Conservation (phyloP, 225 moss, liverwort and hornwort genomes). For the Lunularia cruciata region DNA sequence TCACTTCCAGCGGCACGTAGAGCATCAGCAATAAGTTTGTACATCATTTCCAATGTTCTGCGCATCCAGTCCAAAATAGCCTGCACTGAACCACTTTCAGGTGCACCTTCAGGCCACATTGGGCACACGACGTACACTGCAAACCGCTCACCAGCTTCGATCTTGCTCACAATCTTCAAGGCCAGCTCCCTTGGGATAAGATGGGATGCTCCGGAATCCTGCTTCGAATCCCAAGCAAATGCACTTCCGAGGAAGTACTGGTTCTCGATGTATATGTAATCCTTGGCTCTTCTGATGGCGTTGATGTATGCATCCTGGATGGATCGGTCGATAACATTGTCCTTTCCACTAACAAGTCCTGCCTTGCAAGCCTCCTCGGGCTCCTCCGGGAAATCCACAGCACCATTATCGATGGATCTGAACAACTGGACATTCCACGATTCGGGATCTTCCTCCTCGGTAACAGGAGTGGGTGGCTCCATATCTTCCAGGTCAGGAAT, state of each 20-base stretch:
- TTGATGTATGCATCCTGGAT: conserved; percentile 74
- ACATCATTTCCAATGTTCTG: conserved; percentile 75
- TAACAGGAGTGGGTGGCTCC: conserved; percentile 49
- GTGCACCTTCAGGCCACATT: conserved; percentile 74
- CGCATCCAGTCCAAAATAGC: conserved; percentile 62
- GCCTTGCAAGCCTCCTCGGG: conserved; percentile 49
- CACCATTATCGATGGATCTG: conserved; percentile 69
- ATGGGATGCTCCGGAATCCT: conserved; percentile 50
- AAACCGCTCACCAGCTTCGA: conserved; percentile 63
- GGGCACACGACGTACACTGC: conserved; percentile 58
- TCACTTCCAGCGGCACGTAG: conserved; percentile 39
- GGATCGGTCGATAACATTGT: conserved; percentile 62
- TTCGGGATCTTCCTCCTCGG: conserved; percentile 55
- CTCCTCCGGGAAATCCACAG: conserved; percentile 54
- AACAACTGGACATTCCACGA: conserved; percentile 71
- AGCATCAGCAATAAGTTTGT: conserved; percentile 53
- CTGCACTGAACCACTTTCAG: conserved; percentile 53
- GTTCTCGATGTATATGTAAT: conserved; percentile 73
- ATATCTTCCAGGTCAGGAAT: conserved; percentile 36
- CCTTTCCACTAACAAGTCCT: conserved; percentile 56
- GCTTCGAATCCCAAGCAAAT: conserved; percentile 45
- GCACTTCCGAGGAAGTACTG: conserved; percentile 72
- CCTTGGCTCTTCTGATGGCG: conserved; percentile 61
- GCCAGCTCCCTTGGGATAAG: conserved; percentile 68
- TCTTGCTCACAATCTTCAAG: conserved; percentile 62